Evolutionary conservation across 2,329 filamentous ascomycete species (phyloP).

Genomic region (Penicillium brasilianum): DNA sequence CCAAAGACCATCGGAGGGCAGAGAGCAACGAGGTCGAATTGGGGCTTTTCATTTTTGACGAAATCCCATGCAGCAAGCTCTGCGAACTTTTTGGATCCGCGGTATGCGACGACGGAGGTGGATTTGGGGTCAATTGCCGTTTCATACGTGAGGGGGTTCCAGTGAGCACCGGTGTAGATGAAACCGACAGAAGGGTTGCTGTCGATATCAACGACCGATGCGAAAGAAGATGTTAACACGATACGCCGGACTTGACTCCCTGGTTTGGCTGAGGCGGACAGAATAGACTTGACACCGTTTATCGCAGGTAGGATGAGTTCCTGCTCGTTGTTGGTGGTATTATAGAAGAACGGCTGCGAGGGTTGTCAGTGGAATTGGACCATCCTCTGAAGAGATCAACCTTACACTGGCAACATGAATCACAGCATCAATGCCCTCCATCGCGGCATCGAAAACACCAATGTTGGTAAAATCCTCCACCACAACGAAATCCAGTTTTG

Average conservation of each 20-base stretch:
- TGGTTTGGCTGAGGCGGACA: slow-evolving; percentile 39
- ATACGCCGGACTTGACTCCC: slow-evolving; percentile 30
- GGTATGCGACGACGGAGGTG: slow-evolving; percentile 36
- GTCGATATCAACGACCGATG: slow-evolving; percentile 32
- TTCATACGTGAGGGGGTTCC: slow-evolving; percentile 41
- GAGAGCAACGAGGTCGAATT: slow-evolving; percentile 50
- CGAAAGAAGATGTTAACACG: slow-evolving; percentile 40
- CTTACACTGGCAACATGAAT: slow-evolving; percentile 54
- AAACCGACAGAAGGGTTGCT: slow-evolving; percentile 24
- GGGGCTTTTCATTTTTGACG: slow-evolving; percentile 36
- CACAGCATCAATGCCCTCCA: slow-evolving; percentile 51
- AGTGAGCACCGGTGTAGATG: slow-evolving; percentile 36
- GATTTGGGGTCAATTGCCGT: slow-evolving; percentile 28
- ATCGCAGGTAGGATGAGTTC: slow-evolving; percentile 53
- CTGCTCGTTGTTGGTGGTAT: slow-evolving; percentile 52
- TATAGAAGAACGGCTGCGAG: slow-evolving; percentile 52
- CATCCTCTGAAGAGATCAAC: neutral
- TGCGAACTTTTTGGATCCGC: slow-evolving; percentile 41
- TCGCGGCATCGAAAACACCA: slow-evolving; percentile 44
- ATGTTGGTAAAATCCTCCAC: slow-evolving; percentile 51
- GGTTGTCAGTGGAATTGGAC: neutral
- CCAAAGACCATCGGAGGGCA: slow-evolving; percentile 56
- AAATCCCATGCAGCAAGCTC: slow-evolving; percentile 41
- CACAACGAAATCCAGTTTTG: slow-evolving; percentile 49
- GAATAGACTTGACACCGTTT: slow-evolving; percentile 51